Percentiles rank a stretch among this genome's conserved stretches.
Evolutionary conservation across 129 eudicot genomes (phyloP).

Genomic region (Cynara cardunculus): DNA sequence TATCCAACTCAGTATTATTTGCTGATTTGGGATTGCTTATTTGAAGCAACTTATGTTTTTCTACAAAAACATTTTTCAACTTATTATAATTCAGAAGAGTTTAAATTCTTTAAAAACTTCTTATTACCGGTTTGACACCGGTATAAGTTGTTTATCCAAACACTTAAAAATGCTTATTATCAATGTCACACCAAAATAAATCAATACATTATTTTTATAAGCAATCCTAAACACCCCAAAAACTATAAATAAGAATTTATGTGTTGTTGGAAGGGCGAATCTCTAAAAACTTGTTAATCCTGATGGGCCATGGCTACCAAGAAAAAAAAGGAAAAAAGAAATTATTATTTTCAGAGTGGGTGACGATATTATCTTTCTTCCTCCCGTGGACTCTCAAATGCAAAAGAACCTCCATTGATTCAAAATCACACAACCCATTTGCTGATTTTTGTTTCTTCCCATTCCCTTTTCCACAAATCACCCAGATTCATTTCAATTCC

Average conservation of each 20-base stretch:
- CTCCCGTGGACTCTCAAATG: conserved; percentile 11
- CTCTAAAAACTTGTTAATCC: background rate
- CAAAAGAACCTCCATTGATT: conserved; percentile 12
- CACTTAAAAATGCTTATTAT: no score
- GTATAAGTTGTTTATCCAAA: no score
- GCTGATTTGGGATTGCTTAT: no score
- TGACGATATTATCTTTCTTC: conserved; percentile 5
- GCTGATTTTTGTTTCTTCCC: background rate
- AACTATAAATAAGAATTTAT: background rate
- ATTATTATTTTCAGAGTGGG: background rate
- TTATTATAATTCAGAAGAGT: no score
- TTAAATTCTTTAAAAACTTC: no score
- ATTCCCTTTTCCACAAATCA: conserved; percentile 2
- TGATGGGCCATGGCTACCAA: background rate
- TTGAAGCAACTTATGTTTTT: no score
- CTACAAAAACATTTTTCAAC: no score
- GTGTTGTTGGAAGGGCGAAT: background rate
- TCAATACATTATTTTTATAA: no score
- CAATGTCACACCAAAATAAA: no score
- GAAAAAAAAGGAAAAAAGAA: background rate
- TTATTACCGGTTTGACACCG: no score
- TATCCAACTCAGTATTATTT: no score
- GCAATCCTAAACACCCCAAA: no score
- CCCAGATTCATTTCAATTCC: conserved; percentile 13
- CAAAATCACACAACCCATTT: conserved; percentile 15